phyloP scores from a whole-genome alignment of 106 monocot species.

The Dendrobium catenatum region DNA sequence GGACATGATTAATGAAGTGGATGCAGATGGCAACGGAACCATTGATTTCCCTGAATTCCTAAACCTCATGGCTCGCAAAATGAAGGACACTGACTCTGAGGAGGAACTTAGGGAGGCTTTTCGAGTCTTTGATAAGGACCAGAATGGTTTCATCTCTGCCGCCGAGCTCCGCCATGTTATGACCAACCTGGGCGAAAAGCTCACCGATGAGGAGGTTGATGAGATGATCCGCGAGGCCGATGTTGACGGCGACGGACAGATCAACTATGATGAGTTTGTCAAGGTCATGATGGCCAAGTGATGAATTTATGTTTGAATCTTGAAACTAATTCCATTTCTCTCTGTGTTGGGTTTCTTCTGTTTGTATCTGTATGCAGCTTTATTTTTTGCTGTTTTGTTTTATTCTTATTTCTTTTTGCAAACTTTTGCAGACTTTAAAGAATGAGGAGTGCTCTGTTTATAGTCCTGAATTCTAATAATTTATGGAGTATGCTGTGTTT shows the following conservation, averaged over 20 bases:
- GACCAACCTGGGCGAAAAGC: constrained; percentile 21
- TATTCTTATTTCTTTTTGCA: background rate
- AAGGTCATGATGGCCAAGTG: constrained; percentile 24
- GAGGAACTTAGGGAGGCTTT: constrained; percentile 29
- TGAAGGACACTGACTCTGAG: constrained; percentile 25
- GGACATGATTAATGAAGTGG: constrained; percentile 23
- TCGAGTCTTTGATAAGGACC: constrained; percentile 24
- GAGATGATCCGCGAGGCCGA: constrained; percentile 30
- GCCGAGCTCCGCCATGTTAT: constrained; percentile 18
- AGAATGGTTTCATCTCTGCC: constrained; percentile 24
- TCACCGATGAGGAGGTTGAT: constrained; percentile 18
- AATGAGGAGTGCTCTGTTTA: background rate
- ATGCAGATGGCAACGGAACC: constrained; percentile 19
- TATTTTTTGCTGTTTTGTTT: background rate
- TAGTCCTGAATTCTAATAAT: background rate
- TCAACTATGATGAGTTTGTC: constrained; percentile 23
- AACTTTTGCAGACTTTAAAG: background rate
- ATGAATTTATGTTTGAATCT: background rate
- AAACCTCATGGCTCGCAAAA: constrained; percentile 23
- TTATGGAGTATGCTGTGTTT: background rate
- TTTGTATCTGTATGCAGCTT: background rate
- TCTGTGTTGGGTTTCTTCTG: background rate
- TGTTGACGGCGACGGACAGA: constrained; percentile 23
- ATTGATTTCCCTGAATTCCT: constrained; percentile 23
- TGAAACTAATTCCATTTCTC: background rate